Conservation (phyloP, 371 early-diverging fungal species). For the Nematocida sp. region DNA sequence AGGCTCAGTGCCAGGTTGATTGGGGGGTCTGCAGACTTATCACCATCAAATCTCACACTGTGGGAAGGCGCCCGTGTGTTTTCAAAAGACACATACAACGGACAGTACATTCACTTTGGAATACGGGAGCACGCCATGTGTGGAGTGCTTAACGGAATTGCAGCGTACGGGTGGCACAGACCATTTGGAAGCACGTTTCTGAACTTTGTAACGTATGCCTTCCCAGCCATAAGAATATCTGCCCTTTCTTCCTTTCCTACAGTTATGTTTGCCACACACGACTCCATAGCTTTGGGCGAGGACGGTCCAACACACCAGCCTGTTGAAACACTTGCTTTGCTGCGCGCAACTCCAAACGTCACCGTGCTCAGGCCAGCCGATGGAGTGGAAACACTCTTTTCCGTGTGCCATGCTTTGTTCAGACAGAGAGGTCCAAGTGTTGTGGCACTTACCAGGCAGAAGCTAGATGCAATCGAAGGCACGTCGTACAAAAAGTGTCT, state of each 20-base stretch:
- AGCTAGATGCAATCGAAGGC: constrained; percentile 77
- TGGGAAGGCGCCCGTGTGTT: constrained; percentile 86
- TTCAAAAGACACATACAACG: constrained; percentile 66
- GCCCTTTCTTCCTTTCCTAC: constrained; percentile 78
- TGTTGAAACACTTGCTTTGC: constrained; percentile 82
- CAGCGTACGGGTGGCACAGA: constrained; percentile 74
- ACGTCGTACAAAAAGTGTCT: constrained; percentile 70
- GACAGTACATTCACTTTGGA: constrained; percentile 86
- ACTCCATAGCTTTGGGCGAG: constrained; percentile 90
- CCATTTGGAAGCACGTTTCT: constrained; percentile 89
- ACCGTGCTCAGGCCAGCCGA: constrained; percentile 82
- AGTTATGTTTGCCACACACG: constrained; percentile 94
- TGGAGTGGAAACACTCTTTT: constrained; percentile 73
- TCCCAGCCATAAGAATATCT: constrained; percentile 79
- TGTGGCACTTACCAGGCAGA: constrained; percentile 83
- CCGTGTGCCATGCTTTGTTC: constrained; percentile 55
- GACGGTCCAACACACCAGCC: constrained; percentile 99
- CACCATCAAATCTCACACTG: constrained; percentile 85
- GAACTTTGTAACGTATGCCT: constrained; percentile 78
- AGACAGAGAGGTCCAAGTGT: constrained; percentile 71
- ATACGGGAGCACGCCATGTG: constrained; percentile 98
- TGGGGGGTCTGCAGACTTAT: constrained; percentile 96
- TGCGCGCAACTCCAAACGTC: constrained; percentile 86
- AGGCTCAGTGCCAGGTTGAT: constrained; percentile 67
- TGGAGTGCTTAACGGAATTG: constrained; percentile 84